Base-by-base conservation (phyloP, 1,284 basidiomycete species). In the Austroboletus niveus region DNA sequence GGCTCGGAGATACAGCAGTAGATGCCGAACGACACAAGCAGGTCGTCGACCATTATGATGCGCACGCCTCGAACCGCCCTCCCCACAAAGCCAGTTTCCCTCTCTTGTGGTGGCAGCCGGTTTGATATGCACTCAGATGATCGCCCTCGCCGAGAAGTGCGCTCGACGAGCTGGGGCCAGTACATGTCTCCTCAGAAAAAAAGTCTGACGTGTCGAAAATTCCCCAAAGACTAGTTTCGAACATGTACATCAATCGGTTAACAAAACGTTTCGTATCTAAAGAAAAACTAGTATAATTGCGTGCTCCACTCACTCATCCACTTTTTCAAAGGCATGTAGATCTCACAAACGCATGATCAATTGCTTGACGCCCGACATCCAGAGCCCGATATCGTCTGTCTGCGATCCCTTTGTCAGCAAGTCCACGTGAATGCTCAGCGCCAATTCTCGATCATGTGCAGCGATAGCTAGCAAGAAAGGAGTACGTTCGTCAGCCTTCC, bases 351-450 rank as follows among this genome's bases (percentile, higher is more conserved):
- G 77, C 74, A 83, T 74, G 63, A 90, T 87, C 60, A 94, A 71
- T 69, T 92, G 89, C 71, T 93, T 94, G 51, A 94, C 73, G 15
- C 87, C 90, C 15, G 89, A 85, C 84, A 91, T 92, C 92, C 90
- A 94, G 56, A 91, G 64, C 8, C 84, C 87, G 67, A 93, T 90
- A 60, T 93, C 89, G 48, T 91, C 88, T 32, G 86, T 87, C 54
- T 82, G 78, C 47, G 85, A 85, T 20, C 85, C 87, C 44, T 77
- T 74, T 3, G 89, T 92, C 47, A 94, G 74, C 27, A 94, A 72
- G 47, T 92, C 87, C 46, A 92, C 83, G 62, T 94, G 92, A 54
- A 93, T 82, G 2, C 82, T 77, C 60, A 92, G 68, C 22, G 92
- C 86, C 24, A 76, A 78, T 36, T 85, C 80, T 48, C 84, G 81